These are phyloP conservation scores for Nicotiana sylvestris DNA, from an alignment of 257 asterid genomes.

Conservation along the genomic window DNA sequence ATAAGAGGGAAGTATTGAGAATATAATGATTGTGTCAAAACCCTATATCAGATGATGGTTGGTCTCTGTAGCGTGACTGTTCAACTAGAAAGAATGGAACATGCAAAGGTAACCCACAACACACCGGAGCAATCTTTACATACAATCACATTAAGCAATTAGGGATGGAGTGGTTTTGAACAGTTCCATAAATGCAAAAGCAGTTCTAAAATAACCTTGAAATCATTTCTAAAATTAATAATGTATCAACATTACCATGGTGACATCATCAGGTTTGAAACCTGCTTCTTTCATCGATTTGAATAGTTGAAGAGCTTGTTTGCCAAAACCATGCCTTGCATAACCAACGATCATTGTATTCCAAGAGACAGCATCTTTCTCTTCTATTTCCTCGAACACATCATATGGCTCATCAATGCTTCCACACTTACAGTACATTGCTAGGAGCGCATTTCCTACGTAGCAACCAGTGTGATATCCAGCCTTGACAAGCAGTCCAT, in stretches of 20 bases:
- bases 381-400: constrained; percentile 52
- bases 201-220: not conserved
- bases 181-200: not conserved
- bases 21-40: not conserved
- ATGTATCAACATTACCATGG: constrained; percentile 53
- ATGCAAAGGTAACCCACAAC: not conserved
- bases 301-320: constrained; percentile 61
- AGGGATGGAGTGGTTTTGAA: not conserved
- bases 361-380: constrained; percentile 85
- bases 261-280: constrained; percentile 72
- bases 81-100: not conserved
- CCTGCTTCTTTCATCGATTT: constrained; percentile 51
- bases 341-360: constrained; percentile 84
- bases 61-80: not conserved
- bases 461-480: constrained; percentile 74
- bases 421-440: constrained; percentile 94
- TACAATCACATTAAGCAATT: not conserved
- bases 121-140: not conserved
- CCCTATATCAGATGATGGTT: not conserved
- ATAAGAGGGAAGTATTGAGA: not conserved
- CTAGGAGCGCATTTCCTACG: constrained; percentile 88
- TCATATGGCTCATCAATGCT: constrained; percentile 71
- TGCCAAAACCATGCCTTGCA: constrained; percentile 88
- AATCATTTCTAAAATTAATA: not conserved
- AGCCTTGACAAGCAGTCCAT: constrained; percentile 62